Base-by-base conservation (phyloP, 768 basidiomycete species). In the Leccinum obscurum region DNA sequence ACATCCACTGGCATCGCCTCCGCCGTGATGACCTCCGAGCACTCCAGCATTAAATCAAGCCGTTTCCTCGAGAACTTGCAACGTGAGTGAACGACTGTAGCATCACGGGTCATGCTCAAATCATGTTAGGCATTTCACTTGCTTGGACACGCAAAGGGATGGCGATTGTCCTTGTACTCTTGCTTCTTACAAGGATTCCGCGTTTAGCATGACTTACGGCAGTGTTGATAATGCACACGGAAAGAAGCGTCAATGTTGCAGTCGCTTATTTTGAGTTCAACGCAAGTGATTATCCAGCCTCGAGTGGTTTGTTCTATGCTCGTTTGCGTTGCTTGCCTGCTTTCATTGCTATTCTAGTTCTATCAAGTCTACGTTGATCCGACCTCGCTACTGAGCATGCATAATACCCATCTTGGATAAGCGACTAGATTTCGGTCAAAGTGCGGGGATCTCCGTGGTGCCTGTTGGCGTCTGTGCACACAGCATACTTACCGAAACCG, bases 401-500 rank as follows among this genome's bases (percentile, higher is more conserved):
- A n/a, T 41, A 10, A 41, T 41, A 37, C 37, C 37, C 37, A 35
- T 35, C 34, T 35, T 37, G 37, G 37, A 15, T 15, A 7, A 37
- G 37, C 13, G 34, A 13, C 13, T 35, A 9, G 26, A 50, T 28
- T n/a, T 48, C 34, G 62, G 58, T 46, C 57, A 32, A 37, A 68
- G 58, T 56, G 35, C 44, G 66, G 62, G 28, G 15, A 41, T 20
- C 3, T 49, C 46, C 15, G 22, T 26, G 39, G 39, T 41, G 39
- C 17, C 44, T 1, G 1, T 64, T 22, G 15, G 63, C 59, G 66
- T 63, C 59, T 15, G 63, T 66, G 13, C 65, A 63, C 65, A 66
- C 66, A 65, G 7, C 2, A 20, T 20, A 53, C 34, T 34, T 34
- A 34, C 37, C 46, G 66, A 66, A 68, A 58, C 24, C 54, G 34